phyloP scores from a whole-genome alignment of 306 rosid species.

The Canavalia ensiformis region DNA sequence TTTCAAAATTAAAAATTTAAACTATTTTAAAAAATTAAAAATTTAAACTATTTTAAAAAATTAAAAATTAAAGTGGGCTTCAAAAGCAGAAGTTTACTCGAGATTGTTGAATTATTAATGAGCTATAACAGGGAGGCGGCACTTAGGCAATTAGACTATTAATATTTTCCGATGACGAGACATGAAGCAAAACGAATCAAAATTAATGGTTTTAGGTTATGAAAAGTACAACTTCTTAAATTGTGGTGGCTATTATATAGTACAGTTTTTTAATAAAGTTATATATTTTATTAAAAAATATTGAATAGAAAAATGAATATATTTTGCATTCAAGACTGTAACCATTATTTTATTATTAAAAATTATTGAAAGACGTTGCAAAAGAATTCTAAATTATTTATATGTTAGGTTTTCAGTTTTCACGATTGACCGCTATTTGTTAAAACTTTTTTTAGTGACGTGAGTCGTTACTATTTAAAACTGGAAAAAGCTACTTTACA shows the following conservation, averaged over 20 bases:
- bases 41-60: too few relatives aligned
- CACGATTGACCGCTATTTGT: background rate
- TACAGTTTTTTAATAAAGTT: background rate
- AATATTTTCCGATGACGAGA: background rate
- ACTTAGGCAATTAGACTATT: constrained; percentile 17
- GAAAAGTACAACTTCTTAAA: background rate
- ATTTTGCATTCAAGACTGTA: too few relatives aligned
- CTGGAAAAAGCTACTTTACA: background rate
- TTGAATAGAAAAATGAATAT: too few relatives aligned
- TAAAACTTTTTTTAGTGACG: too few relatives aligned
- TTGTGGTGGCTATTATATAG: background rate
- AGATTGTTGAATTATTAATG: background rate
- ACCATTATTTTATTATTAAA: too few relatives aligned
- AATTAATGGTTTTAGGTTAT: constrained; percentile 20
- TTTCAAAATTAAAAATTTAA: too few relatives aligned
- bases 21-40: too few relatives aligned
- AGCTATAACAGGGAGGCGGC: background rate
- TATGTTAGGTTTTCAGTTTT: background rate
- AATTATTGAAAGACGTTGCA: too few relatives aligned
- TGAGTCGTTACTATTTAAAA: too few relatives aligned
- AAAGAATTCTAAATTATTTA: too few relatives aligned
- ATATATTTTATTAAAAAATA: too few relatives aligned
- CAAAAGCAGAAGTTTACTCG: background rate
- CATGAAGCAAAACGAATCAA: background rate
- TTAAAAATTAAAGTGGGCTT: background rate